phyloP scores from a whole-genome alignment of 345 rosid genomes.

The Sonneratia alba region DNA sequence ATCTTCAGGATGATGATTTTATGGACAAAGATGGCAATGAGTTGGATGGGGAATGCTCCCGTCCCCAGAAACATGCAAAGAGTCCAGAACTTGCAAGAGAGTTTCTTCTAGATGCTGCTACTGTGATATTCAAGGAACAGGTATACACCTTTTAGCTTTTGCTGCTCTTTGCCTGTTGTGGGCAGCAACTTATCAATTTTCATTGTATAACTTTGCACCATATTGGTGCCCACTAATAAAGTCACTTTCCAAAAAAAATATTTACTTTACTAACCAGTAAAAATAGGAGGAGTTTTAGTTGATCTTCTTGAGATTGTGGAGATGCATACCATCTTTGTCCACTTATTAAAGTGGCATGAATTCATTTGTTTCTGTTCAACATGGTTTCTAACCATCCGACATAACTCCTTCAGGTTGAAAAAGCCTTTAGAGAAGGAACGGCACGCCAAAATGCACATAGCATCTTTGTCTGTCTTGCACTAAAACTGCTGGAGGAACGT shows the following conservation, averaged over 20 bases:
- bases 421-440: constrained; percentile 96
- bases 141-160: constrained; percentile 26
- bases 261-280: not conserved
- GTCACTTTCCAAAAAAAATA: not conserved
- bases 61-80: constrained; percentile 98
- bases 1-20: constrained; percentile 80
- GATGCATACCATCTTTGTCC: not conserved
- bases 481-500: constrained; percentile 76
- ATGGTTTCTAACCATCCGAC: constrained; percentile 2
- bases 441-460: constrained; percentile 98
- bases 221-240: too few species aligned
- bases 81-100: constrained; percentile 99
- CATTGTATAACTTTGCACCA: not conserved
- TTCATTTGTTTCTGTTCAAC: constrained; percentile 1
- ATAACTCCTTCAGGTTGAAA: constrained; percentile 57
- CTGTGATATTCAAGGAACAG: constrained; percentile 95
- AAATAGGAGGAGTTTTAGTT: not conserved
- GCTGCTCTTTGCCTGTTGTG: not conserved
- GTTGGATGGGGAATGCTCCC: constrained; percentile 92
- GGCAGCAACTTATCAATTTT: not conserved
- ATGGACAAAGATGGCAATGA: constrained; percentile 94
- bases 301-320: not conserved
- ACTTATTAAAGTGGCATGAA: not conserved
- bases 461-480: constrained; percentile 82
- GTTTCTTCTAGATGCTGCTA: constrained; percentile 95